Base-by-base conservation (phyloP, 768 basidiomycete species). In the Amanita pseudoporphyria region DNA sequence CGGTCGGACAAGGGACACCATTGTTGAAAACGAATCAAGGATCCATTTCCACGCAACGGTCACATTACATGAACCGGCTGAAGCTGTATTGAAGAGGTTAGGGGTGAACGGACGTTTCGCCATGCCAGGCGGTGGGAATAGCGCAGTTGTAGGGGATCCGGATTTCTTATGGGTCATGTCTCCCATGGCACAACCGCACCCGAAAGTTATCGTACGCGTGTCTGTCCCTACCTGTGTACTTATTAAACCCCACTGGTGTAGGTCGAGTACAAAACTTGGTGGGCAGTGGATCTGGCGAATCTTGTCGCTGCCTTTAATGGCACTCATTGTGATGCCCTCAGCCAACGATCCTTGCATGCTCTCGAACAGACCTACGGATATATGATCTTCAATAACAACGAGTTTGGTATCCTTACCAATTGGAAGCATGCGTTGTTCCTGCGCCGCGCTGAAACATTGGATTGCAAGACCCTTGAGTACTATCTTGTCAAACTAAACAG, bases 381-480 rank as follows among this genome's bases (percentile, higher is more conserved):
- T 14, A 58, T 58, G 57, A 45, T 51, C 1, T 54, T 54, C 28
- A 58, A 57, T 30, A 43, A 56, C 47, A 54, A 49, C 41, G 51
- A 26, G 21, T 57, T 35, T 31, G 54, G 56, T 35, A 55, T 57
- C 49, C 42, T 57, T 21, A 53, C 52, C 10, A 57, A 53, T 35
- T 57, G 56, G 54, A 16, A 48, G 9, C 52, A 26, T 24, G 49
- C 48, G 9, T 43, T 54, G 37, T 57, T 57, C 48, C 53, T 57
- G 26, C 51, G 50, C 19, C 51, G 47, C 6, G 51, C 51, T 36
- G 53, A 56, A 32, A 49, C 47, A 22, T 3, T 24, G 9, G 32
- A 40, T 31, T 18, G 44, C 33, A 55, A 51, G 35, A 51, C 48
- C 14, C 54, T 55, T 9, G 38, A 55, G 3, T 55, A n/a, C 9